Conservation (phyloP, 73 alveolate species). For the Effrenium voratum region DNA sequence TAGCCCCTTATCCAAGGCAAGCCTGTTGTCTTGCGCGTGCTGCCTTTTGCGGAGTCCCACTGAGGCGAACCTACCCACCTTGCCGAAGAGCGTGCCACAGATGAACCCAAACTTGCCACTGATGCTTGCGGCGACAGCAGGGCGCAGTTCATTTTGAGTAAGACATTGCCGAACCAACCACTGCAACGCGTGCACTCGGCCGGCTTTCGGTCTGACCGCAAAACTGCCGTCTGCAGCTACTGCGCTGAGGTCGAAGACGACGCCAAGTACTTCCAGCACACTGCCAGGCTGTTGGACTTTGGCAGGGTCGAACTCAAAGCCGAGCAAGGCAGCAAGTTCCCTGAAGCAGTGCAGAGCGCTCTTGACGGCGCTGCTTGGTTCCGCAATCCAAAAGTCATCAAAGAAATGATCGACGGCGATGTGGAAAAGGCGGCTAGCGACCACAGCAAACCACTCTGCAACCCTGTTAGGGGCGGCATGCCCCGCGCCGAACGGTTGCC, state of each 20-base stretch:
- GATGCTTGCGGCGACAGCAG: background rate
- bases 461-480: conserved; percentile 3
- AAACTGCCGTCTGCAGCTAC: background rate
- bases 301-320: background rate
- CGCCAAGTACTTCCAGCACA: background rate
- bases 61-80: conserved; percentile 26
- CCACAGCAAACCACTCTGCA: background rate
- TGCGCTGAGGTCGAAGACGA: background rate
- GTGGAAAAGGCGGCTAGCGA: background rate
- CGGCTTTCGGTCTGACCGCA: background rate
- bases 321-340: background rate
- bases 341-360: background rate
- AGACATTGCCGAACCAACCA: background rate
- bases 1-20: background rate
- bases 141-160: background rate
- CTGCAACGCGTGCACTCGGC: background rate
- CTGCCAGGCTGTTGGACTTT: background rate
- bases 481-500: conserved; percentile 44
- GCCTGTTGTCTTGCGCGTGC: background rate
- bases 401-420: background rate
- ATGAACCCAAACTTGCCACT: conserved; percentile 47
- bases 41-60: background rate
- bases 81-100: conserved; percentile 12
- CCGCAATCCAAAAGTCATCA: background rate
- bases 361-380: background rate